Base-by-base conservation (phyloP, 805 yeast species). In the Candida rishiriensis region DNA sequence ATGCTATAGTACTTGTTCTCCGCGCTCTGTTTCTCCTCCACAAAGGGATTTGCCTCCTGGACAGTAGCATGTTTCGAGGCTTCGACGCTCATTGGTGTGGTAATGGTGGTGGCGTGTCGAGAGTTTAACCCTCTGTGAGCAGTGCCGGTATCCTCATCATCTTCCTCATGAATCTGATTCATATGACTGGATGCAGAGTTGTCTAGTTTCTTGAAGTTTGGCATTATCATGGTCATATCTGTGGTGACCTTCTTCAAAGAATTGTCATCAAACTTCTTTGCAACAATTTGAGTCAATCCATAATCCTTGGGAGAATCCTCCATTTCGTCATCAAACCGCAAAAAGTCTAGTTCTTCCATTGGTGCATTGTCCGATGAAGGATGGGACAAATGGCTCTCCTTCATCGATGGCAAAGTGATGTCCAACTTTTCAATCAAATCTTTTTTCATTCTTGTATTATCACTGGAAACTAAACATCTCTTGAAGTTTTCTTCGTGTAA, bases 141-240 rank as follows among this genome's bases (percentile, higher is more conserved):
- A 4, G 16, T 28, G 29, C 36, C 41, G 30, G 13, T n/a, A 21
- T 34, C 39, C n/a, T 41, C 42, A 3, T 41, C 42, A 3, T 45
- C 44, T 26, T 48, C 44, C 16, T 33, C 46, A n/a, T 17, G 26
- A 31, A 37, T 38, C 8, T 34, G 39, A 14, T 46, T 39, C 44
- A 42, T 29, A 16, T 34, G 32, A 11, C 11, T 37, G 26, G 26
- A 21, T 21, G 26, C 26, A 21, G 26, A 21, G 7, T 21, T 21
- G 31, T 28, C 15, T 38, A 10, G 30, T 4, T 35, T 43, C 29
- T 47, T 50, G 41, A 57, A 51, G 8, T 50, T 57, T 1, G 73
- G 70, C 42, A 65, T 50, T 2, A 69, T 56, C 68, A 63, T 68
- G 0, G 73, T 67, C 66, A 69, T 63, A 44, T 67, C 72, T 6